These are phyloP conservation scores for Colletotrichum melonis DNA, from an alignment of 2,329 filamentous ascomycete genomes.

Conservation along the genomic window DNA sequence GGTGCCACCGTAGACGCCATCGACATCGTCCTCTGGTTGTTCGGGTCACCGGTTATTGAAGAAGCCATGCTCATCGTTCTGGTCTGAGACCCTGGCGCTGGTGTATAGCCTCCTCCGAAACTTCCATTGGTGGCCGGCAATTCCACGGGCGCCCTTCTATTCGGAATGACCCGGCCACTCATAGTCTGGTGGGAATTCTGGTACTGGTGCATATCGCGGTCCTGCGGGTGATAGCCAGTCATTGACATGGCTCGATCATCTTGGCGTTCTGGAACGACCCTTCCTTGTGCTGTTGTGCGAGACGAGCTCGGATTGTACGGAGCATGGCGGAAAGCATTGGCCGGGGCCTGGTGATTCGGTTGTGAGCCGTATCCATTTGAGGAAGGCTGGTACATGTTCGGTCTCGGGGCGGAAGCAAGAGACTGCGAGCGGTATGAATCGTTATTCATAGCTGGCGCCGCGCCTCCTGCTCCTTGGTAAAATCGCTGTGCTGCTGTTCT, in stretches of 20 bases:
- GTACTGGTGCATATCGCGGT: slow-evolving; percentile 63
- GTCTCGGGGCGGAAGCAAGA: slow-evolving; percentile 80
- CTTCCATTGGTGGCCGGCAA: slow-evolving; percentile 50
- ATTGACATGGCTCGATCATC: slow-evolving; percentile 97
- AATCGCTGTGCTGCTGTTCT: slow-evolving; percentile 66
- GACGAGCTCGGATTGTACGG: slow-evolving; percentile 77
- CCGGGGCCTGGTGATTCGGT: slow-evolving; percentile 66
- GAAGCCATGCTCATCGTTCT: slow-evolving; percentile 72
- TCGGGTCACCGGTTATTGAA: slow-evolving; percentile 58
- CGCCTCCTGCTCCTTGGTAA: slow-evolving; percentile 70
- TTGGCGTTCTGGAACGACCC: slow-evolving; percentile 89
- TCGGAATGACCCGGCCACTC: slow-evolving; percentile 91
- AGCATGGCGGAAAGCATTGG: slow-evolving; percentile 82
- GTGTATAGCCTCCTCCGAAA: slow-evolving; percentile 52
- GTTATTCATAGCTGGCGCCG: slow-evolving; percentile 79
- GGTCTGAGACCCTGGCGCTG: slow-evolving; percentile 65
- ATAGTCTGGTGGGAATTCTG: slow-evolving; percentile 82
- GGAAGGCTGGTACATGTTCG: slow-evolving; percentile 76
- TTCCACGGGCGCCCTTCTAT: slow-evolving; percentile 63
- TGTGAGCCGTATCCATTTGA: slow-evolving; percentile 61
- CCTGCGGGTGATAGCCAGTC: slow-evolving; percentile 78
- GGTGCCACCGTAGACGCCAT: slow-evolving; percentile 88
- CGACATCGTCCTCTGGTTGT: slow-evolving; percentile 80
- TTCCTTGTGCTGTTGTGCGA: slow-evolving; percentile 89
- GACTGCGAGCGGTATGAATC: slow-evolving; percentile 95